Evolutionary conservation across 2,329 filamentous ascomycete genomes (phyloP), one percentile per base, ranked within the genome.

Genomic region (Pseudofabraea citricarpa): DNA sequence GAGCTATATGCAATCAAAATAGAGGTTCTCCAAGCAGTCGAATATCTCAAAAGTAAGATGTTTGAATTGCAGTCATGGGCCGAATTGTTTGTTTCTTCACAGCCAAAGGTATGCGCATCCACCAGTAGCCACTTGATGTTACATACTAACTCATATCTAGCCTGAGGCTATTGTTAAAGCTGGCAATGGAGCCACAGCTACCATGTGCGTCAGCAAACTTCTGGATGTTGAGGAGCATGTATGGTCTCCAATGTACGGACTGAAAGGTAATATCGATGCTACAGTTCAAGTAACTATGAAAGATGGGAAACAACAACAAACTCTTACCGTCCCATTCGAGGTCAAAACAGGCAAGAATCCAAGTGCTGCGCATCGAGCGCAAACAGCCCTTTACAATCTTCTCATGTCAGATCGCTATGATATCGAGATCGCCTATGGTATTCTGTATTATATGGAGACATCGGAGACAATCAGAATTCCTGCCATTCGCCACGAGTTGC

Each of bases 211-310:
- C 54, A 94, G 84, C 57, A 98, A 97, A 61, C 72, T 98, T 21
- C 82, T 98, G 12, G 93, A 97, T 60, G 87, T 98, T 8, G 93
- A 98, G 62, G 93, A 98, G 64, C 93, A 97, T 60, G 83, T 98
- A 21, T 98, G 93, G 93, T 97, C 91, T 6, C 93, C 93, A 1
- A 91, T 90, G 80, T 98, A 95, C 61, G 93, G 93, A 0, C 72
- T 98, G 13, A 98, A 98, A 64, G 93, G 93, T 22, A 98, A 97
- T 56, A 93, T 98, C 47, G 93, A 98, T 66, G 93, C 93, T 21
- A 97, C 93, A 0, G 87, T 98, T 1, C 88, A 98, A 67, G 85
- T 93, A 13, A 80, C 78, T 0, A 86, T 96, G 72, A 72, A 79
- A 43, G 85, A 95, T 44, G 78, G 81, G 20, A 69, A 75, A n/a